phyloP scores from a whole-genome alignment of 176 grass and related monocot genomes.

The Puya raimondii region DNA sequence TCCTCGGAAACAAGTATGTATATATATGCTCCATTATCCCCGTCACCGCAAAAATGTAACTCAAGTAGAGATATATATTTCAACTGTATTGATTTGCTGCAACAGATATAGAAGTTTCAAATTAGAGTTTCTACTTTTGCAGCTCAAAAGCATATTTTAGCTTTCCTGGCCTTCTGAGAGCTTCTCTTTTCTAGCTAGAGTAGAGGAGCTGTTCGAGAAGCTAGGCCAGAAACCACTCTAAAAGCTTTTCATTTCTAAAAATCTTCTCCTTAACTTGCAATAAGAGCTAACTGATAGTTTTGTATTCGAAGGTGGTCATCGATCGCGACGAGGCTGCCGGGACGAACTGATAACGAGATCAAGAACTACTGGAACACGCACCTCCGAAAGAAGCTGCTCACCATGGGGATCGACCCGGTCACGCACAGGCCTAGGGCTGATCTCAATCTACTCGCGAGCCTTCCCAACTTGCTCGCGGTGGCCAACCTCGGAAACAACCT shows the following conservation, averaged over 20 bases:
- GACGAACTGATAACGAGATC: slow-evolving; percentile 81
- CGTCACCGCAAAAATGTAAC: background rate
- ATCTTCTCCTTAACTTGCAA: background rate
- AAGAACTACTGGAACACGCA: slow-evolving; percentile 99
- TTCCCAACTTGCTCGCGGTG: slow-evolving; percentile 37
- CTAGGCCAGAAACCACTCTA: too few species aligned
- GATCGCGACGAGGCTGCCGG: slow-evolving; percentile 53
- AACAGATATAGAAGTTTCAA: too few species aligned
- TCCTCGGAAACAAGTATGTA: slow-evolving; percentile 59
- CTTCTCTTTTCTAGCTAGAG: too few species aligned
- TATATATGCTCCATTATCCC: background rate
- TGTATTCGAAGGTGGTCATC: slow-evolving; percentile 49
- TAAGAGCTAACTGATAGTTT: background rate
- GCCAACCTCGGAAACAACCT: slow-evolving; percentile 1
- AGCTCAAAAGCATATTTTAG: too few species aligned
- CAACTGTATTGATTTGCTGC: too few species aligned
- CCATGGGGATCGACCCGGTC: slow-evolving; percentile 78
- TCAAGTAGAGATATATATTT: too few species aligned
- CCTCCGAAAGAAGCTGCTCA: slow-evolving; percentile 70
- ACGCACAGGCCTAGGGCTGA: slow-evolving; percentile 67
- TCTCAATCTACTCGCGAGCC: slow-evolving; percentile 40
- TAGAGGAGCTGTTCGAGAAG: too few species aligned
- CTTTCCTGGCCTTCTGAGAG: too few species aligned
- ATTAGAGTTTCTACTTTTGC: too few species aligned
- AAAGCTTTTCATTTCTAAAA: too few species aligned